Evolutionary conservation across 2,329 filamentous ascomycete genomes (phyloP).

Genomic region (Talaromyces sp.): DNA sequence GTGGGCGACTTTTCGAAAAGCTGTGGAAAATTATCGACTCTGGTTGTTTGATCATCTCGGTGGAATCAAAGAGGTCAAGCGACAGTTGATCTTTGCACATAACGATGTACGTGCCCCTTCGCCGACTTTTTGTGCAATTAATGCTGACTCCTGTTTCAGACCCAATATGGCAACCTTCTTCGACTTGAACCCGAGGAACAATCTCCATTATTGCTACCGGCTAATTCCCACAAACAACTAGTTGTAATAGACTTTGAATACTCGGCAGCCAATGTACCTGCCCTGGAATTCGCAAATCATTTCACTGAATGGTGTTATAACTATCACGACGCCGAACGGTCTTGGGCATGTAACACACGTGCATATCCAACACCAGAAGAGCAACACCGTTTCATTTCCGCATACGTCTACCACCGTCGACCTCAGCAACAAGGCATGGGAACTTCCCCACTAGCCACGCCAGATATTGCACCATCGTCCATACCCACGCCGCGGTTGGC

Average conservation of each 20-base stretch:
- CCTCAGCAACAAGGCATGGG: conserved; percentile 34
- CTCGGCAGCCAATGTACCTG: conserved; percentile 79
- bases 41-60: conserved; percentile 73
- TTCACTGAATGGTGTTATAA: conserved; percentile 99
- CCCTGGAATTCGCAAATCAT: conserved; percentile 93
- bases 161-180: conserved; percentile 97
- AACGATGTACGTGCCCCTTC: conserved; percentile 69
- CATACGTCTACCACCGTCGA: conserved; percentile 74
- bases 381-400: conserved; percentile 77
- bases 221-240: conserved; percentile 92
- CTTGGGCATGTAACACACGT: conserved; percentile 65
- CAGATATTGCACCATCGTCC: conserved; percentile 51
- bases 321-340: conserved; percentile 70
- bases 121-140: background rate
- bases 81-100: conserved; percentile 87
- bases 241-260: conserved; percentile 99
- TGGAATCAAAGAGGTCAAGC: conserved; percentile 62
- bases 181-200: conserved; percentile 66
- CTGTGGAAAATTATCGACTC: conserved; percentile 72
- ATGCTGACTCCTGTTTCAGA: conserved; percentile 51
- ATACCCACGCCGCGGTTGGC: conserved; percentile 50
- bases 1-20: conserved; percentile 72
- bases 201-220: conserved; percentile 81
- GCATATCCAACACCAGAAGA: conserved; percentile 75
- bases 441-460: conserved; percentile 46